A percentile compares a stretch with the other conserved stretches of the same genome.
Evolutionary conservation across 768 basidiomycete genomes (phyloP).

Genomic region (Suillus subluteus): DNA sequence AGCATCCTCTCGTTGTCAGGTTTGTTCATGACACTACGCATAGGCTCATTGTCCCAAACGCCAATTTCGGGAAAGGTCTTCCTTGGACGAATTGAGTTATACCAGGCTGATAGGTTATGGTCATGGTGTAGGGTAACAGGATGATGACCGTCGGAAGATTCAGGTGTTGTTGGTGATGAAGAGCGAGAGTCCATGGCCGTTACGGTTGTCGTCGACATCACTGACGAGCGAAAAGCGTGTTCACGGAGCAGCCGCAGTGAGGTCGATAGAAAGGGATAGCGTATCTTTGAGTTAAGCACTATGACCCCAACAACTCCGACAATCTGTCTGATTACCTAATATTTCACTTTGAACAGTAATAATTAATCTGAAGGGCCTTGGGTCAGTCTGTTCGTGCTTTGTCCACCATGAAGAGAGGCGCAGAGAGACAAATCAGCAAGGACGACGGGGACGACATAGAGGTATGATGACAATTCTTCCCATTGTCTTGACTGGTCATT

Average conservation of each 20-base stretch:
- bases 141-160: constrained; percentile 57
- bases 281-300: neutral
- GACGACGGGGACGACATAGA: constrained; percentile 47
- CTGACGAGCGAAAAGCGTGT: constrained; percentile 16
- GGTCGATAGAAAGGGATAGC: constrained; percentile 12
- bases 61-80: constrained; percentile 43
- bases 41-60: constrained; percentile 48
- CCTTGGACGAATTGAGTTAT: constrained; percentile 47
- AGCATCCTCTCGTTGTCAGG: constrained; percentile 60
- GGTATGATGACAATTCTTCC: constrained; percentile 20
- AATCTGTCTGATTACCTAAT: constrained; percentile 23
- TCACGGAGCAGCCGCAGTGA: constrained; percentile 13
- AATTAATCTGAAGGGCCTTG: neutral
- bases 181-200: constrained; percentile 63
- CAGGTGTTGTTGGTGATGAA: constrained; percentile 72
- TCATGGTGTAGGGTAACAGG: constrained; percentile 53
- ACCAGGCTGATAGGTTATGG: constrained; percentile 61
- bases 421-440: constrained; percentile 71
- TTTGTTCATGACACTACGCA: constrained; percentile 45
- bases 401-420: constrained; percentile 68
- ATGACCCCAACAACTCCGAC: constrained; percentile 21
- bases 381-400: constrained; percentile 8
- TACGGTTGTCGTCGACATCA: constrained; percentile 64
- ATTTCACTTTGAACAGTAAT: constrained; percentile 18
- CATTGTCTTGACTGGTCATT: constrained; percentile 8